Conservation (phyloP, 2,329 filamentous ascomycete genomes). For the Alternaria panax region DNA sequence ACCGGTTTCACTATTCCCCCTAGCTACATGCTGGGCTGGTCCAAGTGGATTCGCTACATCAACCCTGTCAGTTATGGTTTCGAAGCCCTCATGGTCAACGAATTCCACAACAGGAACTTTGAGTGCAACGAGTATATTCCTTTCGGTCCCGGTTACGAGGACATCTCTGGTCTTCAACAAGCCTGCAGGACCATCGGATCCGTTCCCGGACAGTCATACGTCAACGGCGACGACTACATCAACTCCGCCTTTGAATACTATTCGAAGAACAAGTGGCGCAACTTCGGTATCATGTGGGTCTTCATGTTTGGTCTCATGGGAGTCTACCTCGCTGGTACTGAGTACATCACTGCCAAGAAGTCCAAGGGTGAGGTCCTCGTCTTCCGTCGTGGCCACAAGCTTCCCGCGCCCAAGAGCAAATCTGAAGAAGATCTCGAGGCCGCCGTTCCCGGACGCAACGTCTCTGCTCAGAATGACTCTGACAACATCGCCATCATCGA, state of each 20-base stretch:
- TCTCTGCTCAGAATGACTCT: conserved; percentile 46
- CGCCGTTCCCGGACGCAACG: conserved; percentile 38
- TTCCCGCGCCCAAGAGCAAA: conserved; percentile 56
- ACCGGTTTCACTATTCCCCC: conserved; percentile 70
- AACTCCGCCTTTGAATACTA: conserved; percentile 44
- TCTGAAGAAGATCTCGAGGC: conserved; percentile 53
- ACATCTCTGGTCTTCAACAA: conserved; percentile 37
- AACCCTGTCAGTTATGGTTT: conserved; percentile 83
- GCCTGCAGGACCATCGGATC: conserved; percentile 55
- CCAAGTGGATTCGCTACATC: conserved; percentile 82
- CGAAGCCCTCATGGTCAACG: conserved; percentile 82
- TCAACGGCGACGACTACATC: conserved; percentile 52
- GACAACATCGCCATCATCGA: conserved; percentile 58
- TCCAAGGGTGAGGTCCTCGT: conserved; percentile 61
- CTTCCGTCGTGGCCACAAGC: conserved; percentile 57
- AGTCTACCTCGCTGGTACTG: conserved; percentile 55
- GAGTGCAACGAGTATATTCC: conserved; percentile 57
- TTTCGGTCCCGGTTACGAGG: conserved; percentile 48
- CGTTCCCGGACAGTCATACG: conserved; percentile 46
- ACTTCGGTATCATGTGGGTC: conserved; percentile 56
- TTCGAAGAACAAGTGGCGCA: conserved; percentile 55
- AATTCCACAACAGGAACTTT: conserved; percentile 74
- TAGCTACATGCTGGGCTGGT: conserved; percentile 77
- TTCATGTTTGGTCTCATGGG: conserved; percentile 55
- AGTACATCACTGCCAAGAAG: conserved; percentile 58